phyloP scores from a whole-genome alignment of 208 protist species.

The Sergeia podlipaevii region DNA sequence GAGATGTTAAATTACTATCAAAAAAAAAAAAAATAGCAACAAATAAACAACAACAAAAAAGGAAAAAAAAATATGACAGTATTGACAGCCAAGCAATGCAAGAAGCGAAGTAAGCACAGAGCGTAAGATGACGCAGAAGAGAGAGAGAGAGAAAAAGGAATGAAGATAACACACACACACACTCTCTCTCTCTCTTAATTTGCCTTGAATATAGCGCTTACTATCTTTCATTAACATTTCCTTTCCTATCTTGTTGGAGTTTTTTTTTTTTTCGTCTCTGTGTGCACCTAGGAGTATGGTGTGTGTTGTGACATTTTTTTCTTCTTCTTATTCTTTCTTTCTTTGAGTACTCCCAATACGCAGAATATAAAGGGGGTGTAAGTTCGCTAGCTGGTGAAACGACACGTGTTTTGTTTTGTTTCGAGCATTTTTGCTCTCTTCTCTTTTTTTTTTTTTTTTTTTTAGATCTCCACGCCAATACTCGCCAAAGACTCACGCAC shows the following conservation, averaged over 20 bases:
- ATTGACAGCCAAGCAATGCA: neutral
- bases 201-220: neutral
- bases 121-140: constrained; percentile 1
- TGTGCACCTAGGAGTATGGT: no score
- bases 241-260: no score
- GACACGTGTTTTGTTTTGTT: neutral
- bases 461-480: constrained; percentile 3
- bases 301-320: no score
- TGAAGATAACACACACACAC: neutral
- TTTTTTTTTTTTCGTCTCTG: no score
- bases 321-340: constrained; percentile 2
- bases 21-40: constrained; percentile 4
- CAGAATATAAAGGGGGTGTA: neutral
- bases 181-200: neutral
- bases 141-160: constrained; percentile 14
- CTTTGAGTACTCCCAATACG: neutral
- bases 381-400: neutral
- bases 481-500: neutral
- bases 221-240: neutral
- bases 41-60: constrained; percentile 2
- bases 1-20: neutral
- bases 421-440: neutral
- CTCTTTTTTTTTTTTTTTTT: constrained; percentile 6
- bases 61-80: constrained; percentile 2
- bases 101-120: constrained; percentile 1